Conservation (phyloP, 305 asterid species). For the Fraxinus sp. region DNA sequence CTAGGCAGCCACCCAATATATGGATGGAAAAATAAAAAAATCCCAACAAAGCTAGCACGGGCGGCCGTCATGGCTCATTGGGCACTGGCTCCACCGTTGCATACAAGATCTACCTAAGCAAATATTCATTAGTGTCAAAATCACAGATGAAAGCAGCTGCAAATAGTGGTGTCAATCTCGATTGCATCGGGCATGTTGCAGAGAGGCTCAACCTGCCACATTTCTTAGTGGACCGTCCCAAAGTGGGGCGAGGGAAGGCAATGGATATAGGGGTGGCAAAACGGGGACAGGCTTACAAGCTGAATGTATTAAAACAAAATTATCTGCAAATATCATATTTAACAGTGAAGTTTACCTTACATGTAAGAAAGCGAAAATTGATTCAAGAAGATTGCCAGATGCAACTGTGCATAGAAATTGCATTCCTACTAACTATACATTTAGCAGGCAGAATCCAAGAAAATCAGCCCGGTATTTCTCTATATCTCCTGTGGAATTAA, state of each 20-base stretch:
- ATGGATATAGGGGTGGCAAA: not conserved
- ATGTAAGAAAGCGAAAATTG: not conserved
- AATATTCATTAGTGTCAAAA: not conserved
- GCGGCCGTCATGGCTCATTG: not conserved
- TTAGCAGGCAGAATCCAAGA: slow-evolving; percentile 28
- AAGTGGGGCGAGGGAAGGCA: not conserved
- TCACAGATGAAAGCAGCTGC: not conserved
- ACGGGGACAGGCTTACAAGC: not conserved
- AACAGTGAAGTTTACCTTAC: slow-evolving; percentile 7
- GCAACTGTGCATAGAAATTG: slow-evolving; percentile 18
- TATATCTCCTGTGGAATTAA: slow-evolving; percentile 17
- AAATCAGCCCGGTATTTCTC: slow-evolving; percentile 6
- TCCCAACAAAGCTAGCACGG: not conserved
- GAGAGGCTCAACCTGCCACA: not conserved
- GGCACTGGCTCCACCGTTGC: not conserved
- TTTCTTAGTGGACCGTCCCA: not conserved
- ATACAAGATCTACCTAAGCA: not conserved
- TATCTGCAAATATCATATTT: slow-evolving; percentile 17
- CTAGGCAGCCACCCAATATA: not conserved
- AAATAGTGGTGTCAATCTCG: not conserved
- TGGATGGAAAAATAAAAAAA: not conserved
- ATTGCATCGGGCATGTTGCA: not conserved
- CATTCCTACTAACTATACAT: slow-evolving; percentile 27
- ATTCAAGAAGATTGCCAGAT: slow-evolving; percentile 20
- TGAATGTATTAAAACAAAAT: not conserved